Percentiles rank a stretch among this genome's conserved stretches.
These are phyloP conservation scores for Sporothrix sp. DNA, from an alignment of 2,329 filamentous ascomycete species.

Conservation along the genomic window DNA sequence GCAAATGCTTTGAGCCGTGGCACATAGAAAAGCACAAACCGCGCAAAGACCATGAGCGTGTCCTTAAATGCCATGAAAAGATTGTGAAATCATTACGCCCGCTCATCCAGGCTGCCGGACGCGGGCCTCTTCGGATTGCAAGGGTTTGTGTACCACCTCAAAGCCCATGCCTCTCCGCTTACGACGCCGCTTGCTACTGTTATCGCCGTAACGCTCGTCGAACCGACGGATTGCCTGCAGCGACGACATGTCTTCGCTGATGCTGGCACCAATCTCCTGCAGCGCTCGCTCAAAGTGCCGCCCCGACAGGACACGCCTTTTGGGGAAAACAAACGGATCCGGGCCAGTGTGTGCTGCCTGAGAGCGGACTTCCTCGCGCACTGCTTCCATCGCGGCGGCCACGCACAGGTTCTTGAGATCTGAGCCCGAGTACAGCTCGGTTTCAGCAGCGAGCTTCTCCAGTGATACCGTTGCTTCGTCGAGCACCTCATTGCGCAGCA, in stretches of 20 bases:
- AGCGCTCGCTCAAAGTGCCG: constrained; percentile 79
- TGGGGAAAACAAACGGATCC: constrained; percentile 51
- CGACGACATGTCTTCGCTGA: constrained; percentile 86
- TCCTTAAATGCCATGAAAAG: too few species aligned
- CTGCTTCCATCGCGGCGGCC: constrained; percentile 67
- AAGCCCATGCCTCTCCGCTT: constrained; percentile 53
- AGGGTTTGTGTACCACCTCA: constrained; percentile 33
- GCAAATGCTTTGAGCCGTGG: too few species aligned
- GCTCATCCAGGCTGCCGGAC: constrained; percentile 31
- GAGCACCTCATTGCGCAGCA: constrained; percentile 58
- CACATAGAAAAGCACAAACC: too few species aligned
- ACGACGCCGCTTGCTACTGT: constrained; percentile 55
- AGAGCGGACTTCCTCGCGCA: constrained; percentile 57
- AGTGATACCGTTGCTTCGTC: constrained; percentile 49
- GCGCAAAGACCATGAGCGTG: not conserved
- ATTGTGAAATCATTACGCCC: too few species aligned
- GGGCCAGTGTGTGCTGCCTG: constrained; percentile 26
- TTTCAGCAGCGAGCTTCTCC: constrained; percentile 52
- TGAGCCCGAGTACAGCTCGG: constrained; percentile 70
- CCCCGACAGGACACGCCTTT: constrained; percentile 53
- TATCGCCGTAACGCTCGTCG: constrained; percentile 88
- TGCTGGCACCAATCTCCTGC: constrained; percentile 81
- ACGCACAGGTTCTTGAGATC: constrained; percentile 78
- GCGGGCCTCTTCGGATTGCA: constrained; percentile 36
- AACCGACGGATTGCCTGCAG: constrained; percentile 85